Percentiles rank a stretch among this genome's conserved stretches.
Evolutionary conservation across 768 basidiomycete genomes (phyloP).

Genomic region (Cystofilobasidium ferigula): DNA sequence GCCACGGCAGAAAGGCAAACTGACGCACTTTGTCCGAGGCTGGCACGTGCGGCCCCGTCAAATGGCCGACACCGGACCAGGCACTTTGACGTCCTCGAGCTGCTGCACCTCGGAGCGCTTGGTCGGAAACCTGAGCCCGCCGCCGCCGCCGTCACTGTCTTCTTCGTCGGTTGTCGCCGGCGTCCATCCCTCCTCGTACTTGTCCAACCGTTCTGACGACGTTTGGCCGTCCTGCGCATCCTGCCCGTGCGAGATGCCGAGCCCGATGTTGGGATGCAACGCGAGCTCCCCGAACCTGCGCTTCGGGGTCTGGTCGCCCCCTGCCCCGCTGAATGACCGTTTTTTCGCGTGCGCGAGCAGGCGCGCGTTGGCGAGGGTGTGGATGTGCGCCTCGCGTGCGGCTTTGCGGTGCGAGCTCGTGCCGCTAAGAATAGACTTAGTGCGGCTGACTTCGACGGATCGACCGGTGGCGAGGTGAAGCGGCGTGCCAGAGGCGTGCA

Average conservation of each 20-base stretch:
- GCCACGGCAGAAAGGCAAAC: no score
- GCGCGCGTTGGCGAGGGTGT: neutral
- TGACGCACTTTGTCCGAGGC: no score
- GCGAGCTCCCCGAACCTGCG: neutral
- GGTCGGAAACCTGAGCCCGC: neutral
- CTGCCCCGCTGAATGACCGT: neutral
- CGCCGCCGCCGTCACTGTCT: neutral
- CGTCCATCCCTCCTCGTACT: conserved; percentile 1
- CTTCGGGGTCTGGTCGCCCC: neutral
- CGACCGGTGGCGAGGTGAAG: neutral
- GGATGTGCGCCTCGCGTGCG: conserved; percentile 1
- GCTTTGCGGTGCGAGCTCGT: neutral
- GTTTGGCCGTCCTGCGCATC: neutral
- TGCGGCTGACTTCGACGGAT: neutral
- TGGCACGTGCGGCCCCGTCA: no score
- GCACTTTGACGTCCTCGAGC: neutral
- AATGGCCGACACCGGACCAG: neutral
- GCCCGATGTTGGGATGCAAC: neutral
- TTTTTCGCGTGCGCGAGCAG: neutral
- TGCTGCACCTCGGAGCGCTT: neutral
- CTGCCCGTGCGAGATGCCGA: neutral
- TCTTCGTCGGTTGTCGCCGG: conserved; percentile 6
- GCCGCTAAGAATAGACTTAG: neutral
- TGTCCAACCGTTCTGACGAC: neutral
- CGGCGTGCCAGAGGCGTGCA: neutral